Evolutionary conservation across 2,329 filamentous ascomycete genomes (phyloP), one percentile per base, ranked within the genome.

Genomic region (Penicillium sp.): DNA sequence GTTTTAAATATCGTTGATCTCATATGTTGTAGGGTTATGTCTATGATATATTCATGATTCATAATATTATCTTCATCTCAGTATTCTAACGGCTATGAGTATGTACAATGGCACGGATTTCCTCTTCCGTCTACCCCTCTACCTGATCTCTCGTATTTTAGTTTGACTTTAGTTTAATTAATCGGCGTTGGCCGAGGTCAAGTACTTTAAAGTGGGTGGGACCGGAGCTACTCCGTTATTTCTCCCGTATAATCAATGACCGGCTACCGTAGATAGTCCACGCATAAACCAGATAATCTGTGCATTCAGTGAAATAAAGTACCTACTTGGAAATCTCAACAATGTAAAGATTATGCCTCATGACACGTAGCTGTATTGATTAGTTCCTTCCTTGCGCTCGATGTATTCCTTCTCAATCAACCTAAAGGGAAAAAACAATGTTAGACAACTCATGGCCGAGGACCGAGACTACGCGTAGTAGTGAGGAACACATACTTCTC

Each of bases 321-420:
- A 53, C 38, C 50, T 34, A 50, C 41, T 51, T 29, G 36, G 38
- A 50, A 44, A 38, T 51, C 45, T 38, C 41, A 46, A 46, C 53
- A 46, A 46, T 21, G 16, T 29, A 45, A 16, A 52, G 5, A 44
- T 34, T 7, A 34, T 52, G 39, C 21, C n/a, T 67, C 72, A 91
- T 60, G 89, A 87, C 55, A 91, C 75, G 70, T 93, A 93, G 11
- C 79, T 82, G 72, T 92, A 92, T 39, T 79, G 75, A 52, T 85
- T 85, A 3, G 52, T 50, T 13, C 78, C 82, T 23, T 87, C 90
- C 60, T 89, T 87, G 47, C 91, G 82, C 74, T 96, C 92, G 67
- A 96, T 86, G 68, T 96, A 96, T 64, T 96, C 92, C 77, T 95
- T 96, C 71, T 96, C 92, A 52, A 96, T 93, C 63, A 96, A 79